Percentiles rank a stretch among this genome's conserved stretches.
phyloP scores from a whole-genome alignment of 331 rosid genomes.

The Cydonia oblonga region DNA sequence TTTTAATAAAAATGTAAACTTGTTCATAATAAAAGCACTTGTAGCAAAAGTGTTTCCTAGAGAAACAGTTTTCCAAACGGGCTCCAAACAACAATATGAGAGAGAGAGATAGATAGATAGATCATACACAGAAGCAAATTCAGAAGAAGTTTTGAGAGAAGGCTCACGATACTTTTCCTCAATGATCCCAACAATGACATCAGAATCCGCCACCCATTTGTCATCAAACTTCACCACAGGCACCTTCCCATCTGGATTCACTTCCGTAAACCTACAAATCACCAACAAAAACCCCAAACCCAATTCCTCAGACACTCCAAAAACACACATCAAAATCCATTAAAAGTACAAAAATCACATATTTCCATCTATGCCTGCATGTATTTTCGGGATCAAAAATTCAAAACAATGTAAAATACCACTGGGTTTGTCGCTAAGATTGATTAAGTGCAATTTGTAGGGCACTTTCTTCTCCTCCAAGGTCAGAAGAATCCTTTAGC shows the following conservation, averaged over 20 bases:
- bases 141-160: slow-evolving; percentile 45
- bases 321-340: background rate
- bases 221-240: slow-evolving; percentile 61
- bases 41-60: background rate
- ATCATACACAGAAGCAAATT: slow-evolving; percentile 62
- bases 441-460: slow-evolving; percentile 36
- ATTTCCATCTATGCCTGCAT: background rate
- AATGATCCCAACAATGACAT: slow-evolving; percentile 56
- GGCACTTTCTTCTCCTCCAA: slow-evolving; percentile 79
- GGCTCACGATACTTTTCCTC: slow-evolving; percentile 71
- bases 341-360: background rate
- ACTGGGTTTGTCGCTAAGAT: slow-evolving; percentile 50
- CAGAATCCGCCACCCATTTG: slow-evolving; percentile 86
- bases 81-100: too few relatives aligned
- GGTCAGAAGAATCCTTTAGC: slow-evolving; percentile 65
- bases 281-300: slow-evolving; percentile 10
- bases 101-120: background rate
- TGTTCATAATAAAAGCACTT: background rate
- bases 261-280: slow-evolving; percentile 17
- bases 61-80: background rate
- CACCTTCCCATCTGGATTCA: slow-evolving; percentile 69
- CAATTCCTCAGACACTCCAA: background rate
- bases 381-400: background rate
- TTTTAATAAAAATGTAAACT: too few relatives aligned
- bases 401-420: slow-evolving; percentile 25